Evolutionary conservation across 306 rosid species (phyloP).

Genomic region (Trifolium subterraneum): DNA sequence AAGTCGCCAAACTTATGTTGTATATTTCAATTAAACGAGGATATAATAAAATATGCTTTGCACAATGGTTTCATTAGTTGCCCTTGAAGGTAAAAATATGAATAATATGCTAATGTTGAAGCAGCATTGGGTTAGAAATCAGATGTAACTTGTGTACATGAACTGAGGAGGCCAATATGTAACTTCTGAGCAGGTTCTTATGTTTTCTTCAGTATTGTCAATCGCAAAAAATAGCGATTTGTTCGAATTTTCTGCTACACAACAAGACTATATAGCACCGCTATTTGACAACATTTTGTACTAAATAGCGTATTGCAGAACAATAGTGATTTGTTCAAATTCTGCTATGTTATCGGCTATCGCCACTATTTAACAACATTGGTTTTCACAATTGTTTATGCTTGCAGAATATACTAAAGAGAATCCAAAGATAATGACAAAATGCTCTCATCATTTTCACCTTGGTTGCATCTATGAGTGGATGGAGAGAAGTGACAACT

Average conservation of each 20-base stretch:
- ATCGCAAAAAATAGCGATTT: no score
- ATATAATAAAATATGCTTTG: conserved; percentile 11
- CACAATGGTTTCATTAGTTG: neutral
- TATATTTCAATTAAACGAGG: conserved; percentile 3
- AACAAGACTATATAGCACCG: no score
- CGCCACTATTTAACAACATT: no score
- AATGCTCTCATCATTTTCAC: conserved; percentile 96
- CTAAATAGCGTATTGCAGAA: no score
- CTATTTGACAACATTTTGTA: no score
- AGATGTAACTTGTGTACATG: conserved; percentile 23
- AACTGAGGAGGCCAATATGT: neutral
- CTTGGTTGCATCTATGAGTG: conserved; percentile 99
- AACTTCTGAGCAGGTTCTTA: neutral
- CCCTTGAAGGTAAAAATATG: conserved; percentile 10
- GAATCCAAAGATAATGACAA: conserved; percentile 92
- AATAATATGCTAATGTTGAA: conserved; percentile 10
- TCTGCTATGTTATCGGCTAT: no score
- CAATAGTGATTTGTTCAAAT: no score
- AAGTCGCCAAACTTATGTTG: neutral
- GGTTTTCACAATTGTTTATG: conserved; percentile 25
- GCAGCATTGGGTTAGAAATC: conserved; percentile 21
- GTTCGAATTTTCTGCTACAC: no score
- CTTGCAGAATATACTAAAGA: conserved; percentile 82
- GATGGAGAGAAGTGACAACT: conserved; percentile 99
- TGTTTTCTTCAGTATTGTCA: no score